Conservation (phyloP, 2,329 filamentous ascomycete genomes). For the Elsinoe perseae region DNA sequence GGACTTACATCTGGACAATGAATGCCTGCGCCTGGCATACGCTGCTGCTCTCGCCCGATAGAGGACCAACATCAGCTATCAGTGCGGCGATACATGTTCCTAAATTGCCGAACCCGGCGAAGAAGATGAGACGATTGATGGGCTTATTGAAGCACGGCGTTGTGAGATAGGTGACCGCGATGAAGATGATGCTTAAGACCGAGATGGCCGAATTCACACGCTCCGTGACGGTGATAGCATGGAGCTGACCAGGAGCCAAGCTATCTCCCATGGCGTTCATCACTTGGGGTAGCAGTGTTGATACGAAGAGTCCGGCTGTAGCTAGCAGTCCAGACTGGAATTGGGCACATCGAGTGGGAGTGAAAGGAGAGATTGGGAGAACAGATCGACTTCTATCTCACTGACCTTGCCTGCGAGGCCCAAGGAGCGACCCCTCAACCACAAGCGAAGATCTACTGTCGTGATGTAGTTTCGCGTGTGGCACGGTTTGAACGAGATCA, state of each 20-base stretch:
- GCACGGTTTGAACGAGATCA: not conserved
- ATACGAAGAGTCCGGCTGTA: not conserved
- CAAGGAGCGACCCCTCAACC: not conserved
- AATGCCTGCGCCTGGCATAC: constrained; percentile 17
- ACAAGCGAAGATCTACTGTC: not conserved
- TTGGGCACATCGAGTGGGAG: not conserved
- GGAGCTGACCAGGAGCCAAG: not conserved
- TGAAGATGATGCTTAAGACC: constrained; percentile 15
- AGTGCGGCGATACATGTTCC: constrained; percentile 15
- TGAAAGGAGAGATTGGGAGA: not conserved
- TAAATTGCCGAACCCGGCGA: constrained; percentile 15
- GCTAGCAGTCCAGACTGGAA: not conserved
- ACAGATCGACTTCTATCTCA: not conserved
- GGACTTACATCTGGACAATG: constrained; percentile 14
- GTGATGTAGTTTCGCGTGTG: not conserved
- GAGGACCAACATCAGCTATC: constrained; percentile 12
- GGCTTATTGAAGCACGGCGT: constrained; percentile 15
- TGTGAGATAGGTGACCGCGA: constrained; percentile 10
- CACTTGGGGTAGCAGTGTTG: not conserved
- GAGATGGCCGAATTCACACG: constrained; percentile 13
- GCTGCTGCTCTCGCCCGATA: constrained; percentile 1
- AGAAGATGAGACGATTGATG: constrained; percentile 17
- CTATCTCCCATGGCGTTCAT: not conserved
- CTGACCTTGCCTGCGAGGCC: not conserved
- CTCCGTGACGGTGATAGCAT: constrained; percentile 15